These are phyloP conservation scores for Canavalia ensiformis DNA, from an alignment of 306 rosid species.

Conservation along the genomic window DNA sequence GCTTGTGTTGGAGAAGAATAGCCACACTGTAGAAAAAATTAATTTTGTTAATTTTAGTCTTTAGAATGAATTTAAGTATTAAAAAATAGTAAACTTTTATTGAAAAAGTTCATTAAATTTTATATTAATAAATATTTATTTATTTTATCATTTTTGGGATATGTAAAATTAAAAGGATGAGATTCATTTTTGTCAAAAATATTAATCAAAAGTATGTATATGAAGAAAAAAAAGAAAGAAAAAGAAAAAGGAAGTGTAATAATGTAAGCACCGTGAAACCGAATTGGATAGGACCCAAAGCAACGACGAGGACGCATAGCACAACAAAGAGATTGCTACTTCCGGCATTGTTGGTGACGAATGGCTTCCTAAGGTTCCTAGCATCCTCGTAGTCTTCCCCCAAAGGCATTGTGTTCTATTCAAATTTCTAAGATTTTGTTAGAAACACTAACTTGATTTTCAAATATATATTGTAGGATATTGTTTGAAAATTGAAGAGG, in stretches of 20 bases:
- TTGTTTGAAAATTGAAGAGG: constrained; percentile 20
- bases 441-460: neutral
- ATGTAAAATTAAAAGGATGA: too few species aligned
- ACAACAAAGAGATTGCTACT: constrained; percentile 63
- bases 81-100: too few species aligned
- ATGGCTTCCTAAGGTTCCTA: constrained; percentile 61
- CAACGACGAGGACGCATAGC: constrained; percentile 74
- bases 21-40: constrained; percentile 59
- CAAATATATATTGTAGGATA: neutral
- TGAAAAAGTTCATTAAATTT: too few species aligned
- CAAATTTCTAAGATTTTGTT: constrained; percentile 26
- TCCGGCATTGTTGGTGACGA: constrained; percentile 54
- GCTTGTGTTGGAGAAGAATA: constrained; percentile 81
- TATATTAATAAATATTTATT: too few species aligned
- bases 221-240: neutral
- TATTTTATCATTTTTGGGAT: too few species aligned
- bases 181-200: neutral
- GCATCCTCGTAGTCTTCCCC: constrained; percentile 62
- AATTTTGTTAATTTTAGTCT: too few species aligned
- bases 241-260: neutral
- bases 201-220: neutral
- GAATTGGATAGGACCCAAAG: constrained; percentile 81
- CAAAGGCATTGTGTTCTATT: constrained; percentile 54
- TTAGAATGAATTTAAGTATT: too few species aligned
- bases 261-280: constrained; percentile 69